Percentiles rank a stretch among this genome's conserved stretches.
Evolutionary conservation across 805 yeast species (phyloP).

Genomic region (Candida piceae): DNA sequence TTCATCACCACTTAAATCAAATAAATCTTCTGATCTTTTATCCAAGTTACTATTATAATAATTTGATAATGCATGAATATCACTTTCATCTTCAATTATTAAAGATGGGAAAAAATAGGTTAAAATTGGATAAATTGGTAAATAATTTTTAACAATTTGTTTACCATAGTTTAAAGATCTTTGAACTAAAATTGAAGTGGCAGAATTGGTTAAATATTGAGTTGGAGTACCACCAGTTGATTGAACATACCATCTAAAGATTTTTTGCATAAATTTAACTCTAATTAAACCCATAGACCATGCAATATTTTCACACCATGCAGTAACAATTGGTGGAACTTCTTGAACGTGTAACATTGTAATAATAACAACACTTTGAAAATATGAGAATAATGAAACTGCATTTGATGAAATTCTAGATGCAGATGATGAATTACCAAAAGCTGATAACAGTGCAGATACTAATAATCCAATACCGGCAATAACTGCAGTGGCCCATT

Average conservation of each 20-base stretch:
- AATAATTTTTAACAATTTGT: conserved; percentile 6
- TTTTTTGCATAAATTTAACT: conserved; percentile 74
- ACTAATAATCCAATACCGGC: conserved; percentile 83
- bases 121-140: conserved; percentile 16
- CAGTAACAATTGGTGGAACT: conserved; percentile 86
- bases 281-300: conserved; percentile 94
- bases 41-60: conserved; percentile 3
- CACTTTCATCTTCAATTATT: neutral
- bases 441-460: conserved; percentile 77
- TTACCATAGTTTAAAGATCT: conserved; percentile 38
- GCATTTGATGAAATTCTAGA: conserved; percentile 86
- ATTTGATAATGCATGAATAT: conserved; percentile 1
- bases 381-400: conserved; percentile 75
- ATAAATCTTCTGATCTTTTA: conserved; percentile 21
- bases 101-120: conserved; percentile 18
- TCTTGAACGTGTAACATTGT: conserved; percentile 80
- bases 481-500: conserved; percentile 91
- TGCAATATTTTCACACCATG: conserved; percentile 88
- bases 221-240: conserved; percentile 87
- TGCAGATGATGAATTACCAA: conserved; percentile 86
- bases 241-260: conserved; percentile 80
- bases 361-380: conserved; percentile 82
- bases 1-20: conserved; percentile 46
- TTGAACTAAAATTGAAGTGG: conserved; percentile 71
- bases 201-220: conserved; percentile 54